phyloP scores from a whole-genome alignment of 257 asterid genomes.

The Dorcoceras hygrometricum region DNA sequence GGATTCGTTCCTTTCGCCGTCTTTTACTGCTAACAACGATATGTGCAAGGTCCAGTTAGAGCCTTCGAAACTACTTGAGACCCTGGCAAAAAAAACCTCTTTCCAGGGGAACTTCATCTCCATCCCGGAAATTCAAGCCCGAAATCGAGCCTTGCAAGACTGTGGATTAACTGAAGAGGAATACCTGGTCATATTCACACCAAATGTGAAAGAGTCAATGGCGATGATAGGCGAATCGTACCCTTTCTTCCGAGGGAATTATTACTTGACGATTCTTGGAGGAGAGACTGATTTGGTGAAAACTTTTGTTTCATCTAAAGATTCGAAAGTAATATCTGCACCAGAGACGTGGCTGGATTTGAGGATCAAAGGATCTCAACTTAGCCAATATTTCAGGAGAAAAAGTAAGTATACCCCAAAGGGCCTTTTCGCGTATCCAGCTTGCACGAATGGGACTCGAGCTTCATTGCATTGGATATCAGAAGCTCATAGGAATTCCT shows the following conservation, averaged over 20 bases:
- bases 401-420: slow-evolving; percentile 62
- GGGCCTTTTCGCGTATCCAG: slow-evolving; percentile 69
- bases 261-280: slow-evolving; percentile 57
- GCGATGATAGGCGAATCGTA: slow-evolving; percentile 69
- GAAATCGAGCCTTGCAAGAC: slow-evolving; percentile 57
- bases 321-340: slow-evolving; percentile 58
- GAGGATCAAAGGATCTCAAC: slow-evolving; percentile 85
- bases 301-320: slow-evolving; percentile 42
- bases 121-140: slow-evolving; percentile 73
- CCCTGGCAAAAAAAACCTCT: slow-evolving; percentile 50
- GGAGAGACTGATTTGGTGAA: slow-evolving; percentile 46
- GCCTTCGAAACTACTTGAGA: slow-evolving; percentile 59
- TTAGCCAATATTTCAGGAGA: slow-evolving; percentile 69
- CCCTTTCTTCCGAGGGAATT: slow-evolving; percentile 75
- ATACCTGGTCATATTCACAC: slow-evolving; percentile 47
- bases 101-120: slow-evolving; percentile 60
- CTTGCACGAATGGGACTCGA: slow-evolving; percentile 36
- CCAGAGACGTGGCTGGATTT: slow-evolving; percentile 73
- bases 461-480: slow-evolving; percentile 89
- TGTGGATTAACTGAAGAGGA: slow-evolving; percentile 67
- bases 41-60: slow-evolving; percentile 44
- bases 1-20: slow-evolving; percentile 30
- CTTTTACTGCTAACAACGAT: slow-evolving; percentile 27
- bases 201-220: slow-evolving; percentile 47
- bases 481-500: slow-evolving; percentile 66